These are phyloP conservation scores for Klebsormidium nitens DNA, from an alignment of 139 green algal species.

Conservation along the genomic window DNA sequence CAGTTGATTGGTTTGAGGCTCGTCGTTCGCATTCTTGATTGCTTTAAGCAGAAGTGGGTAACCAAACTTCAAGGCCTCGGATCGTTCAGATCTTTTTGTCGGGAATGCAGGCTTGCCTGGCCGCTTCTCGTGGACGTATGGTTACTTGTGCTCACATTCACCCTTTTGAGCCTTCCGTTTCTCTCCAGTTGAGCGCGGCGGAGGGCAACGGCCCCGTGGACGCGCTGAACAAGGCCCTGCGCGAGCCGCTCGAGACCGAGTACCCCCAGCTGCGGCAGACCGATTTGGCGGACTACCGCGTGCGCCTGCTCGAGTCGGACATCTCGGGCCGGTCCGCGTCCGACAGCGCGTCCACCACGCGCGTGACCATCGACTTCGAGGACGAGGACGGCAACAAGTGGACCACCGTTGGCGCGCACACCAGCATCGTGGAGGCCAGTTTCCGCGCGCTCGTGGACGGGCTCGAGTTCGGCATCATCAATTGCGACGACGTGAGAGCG, in stretches of 20 bases:
- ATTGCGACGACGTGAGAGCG: slow-evolving; percentile 40
- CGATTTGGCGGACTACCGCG: slow-evolving; percentile 38
- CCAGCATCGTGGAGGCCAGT: slow-evolving; percentile 43
- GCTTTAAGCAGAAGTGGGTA: too few species aligned
- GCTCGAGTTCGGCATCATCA: slow-evolving; percentile 44
- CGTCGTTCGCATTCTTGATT: too few species aligned
- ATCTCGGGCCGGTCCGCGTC: background rate
- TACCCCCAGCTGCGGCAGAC: slow-evolving; percentile 41
- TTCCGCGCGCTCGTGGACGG: slow-evolving; percentile 47
- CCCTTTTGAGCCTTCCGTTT: too few species aligned
- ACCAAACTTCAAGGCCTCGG: too few species aligned
- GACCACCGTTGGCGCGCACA: slow-evolving; percentile 42
- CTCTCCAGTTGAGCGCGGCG: slow-evolving; percentile 32
- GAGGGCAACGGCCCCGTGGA: slow-evolving; percentile 47
- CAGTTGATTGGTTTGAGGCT: too few species aligned
- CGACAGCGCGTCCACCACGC: slow-evolving; percentile 35
- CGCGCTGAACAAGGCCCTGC: slow-evolving; percentile 41
- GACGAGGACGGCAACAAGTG: slow-evolving; percentile 19
- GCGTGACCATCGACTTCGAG: slow-evolving; percentile 46
- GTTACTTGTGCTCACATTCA: too few species aligned
- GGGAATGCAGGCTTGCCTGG: too few species aligned
- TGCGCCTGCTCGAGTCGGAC: slow-evolving; percentile 39
- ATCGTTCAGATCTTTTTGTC: too few species aligned
- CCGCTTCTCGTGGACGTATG: too few species aligned
- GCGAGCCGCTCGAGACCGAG: slow-evolving; percentile 9